These are phyloP conservation scores for Saturnispora ahearnii DNA, from an alignment of 805 yeast genomes.

Conservation along the genomic window DNA sequence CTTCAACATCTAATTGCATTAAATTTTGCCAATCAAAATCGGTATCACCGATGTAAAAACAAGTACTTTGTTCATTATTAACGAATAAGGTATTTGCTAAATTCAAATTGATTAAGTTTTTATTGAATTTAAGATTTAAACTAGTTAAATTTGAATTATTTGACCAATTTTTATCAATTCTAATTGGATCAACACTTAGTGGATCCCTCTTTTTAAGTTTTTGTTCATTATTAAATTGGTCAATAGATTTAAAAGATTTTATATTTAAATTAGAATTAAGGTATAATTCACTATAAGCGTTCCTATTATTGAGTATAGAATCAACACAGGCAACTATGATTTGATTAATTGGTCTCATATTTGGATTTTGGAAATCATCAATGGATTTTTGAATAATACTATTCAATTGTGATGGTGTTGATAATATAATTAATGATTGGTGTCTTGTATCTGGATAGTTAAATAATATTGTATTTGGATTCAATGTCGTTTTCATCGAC, in stretches of 20 bases:
- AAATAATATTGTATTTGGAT: constrained; percentile 13
- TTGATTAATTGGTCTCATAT: constrained; percentile 10
- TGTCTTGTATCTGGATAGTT: constrained; percentile 9
- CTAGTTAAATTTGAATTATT: constrained; percentile 8
- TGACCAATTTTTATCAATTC: constrained; percentile 17
- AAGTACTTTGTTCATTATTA: constrained; percentile 19
- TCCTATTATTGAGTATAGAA: constrained; percentile 18
- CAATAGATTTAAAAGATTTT: constrained; percentile 8
- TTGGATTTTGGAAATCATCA: constrained; percentile 4
- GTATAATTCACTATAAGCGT: constrained; percentile 25
- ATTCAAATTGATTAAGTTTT: constrained; percentile 1
- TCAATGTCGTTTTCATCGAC: constrained; percentile 15
- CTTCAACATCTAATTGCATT: neutral
- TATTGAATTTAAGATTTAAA: constrained; percentile 7
- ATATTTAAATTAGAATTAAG: constrained; percentile 14
- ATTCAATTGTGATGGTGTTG: constrained; percentile 25
- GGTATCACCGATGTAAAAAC: constrained; percentile 16
- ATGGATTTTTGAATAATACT: constrained; percentile 13
- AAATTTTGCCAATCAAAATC: constrained; percentile 11
- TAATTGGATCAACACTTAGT: constrained; percentile 15
- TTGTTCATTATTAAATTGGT: constrained; percentile 5
- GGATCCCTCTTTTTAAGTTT: constrained; percentile 8
- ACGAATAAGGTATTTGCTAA: constrained; percentile 24
- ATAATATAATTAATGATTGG: constrained; percentile 19
- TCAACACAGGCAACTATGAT: constrained; percentile 23